Conservation (phyloP, 192 early-diverging fungal genomes). For the Podila epicladia region DNA sequence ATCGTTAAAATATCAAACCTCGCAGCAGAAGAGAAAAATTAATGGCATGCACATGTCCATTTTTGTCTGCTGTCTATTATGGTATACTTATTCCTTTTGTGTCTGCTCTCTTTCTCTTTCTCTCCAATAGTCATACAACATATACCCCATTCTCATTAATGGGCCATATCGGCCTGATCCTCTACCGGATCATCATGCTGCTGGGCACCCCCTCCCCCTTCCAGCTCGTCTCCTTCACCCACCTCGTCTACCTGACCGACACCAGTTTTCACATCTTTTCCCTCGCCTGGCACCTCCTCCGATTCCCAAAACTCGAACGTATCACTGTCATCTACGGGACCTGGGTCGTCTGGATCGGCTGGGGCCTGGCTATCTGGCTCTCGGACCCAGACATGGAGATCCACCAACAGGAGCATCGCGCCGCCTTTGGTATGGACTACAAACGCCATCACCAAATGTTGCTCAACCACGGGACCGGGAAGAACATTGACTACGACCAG, state of each 20-base stretch:
- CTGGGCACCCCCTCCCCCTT: slow-evolving; percentile 40
- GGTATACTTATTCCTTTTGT: not conserved
- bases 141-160: slow-evolving; percentile 53
- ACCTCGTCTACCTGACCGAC: slow-evolving; percentile 55
- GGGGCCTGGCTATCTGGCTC: slow-evolving; percentile 57
- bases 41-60: too few species aligned
- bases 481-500: slow-evolving; percentile 9
- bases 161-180: slow-evolving; percentile 46
- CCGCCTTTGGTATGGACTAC: slow-evolving; percentile 29
- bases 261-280: slow-evolving; percentile 59
- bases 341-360: slow-evolving; percentile 65
- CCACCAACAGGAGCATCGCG: slow-evolving; percentile 42
- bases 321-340: slow-evolving; percentile 66
- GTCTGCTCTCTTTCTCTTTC: not conserved
- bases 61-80: too few species aligned
- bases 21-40: too few species aligned
- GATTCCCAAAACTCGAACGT: slow-evolving; percentile 54
- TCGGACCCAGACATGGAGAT: slow-evolving; percentile 50
- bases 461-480: not conserved
- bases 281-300: slow-evolving; percentile 54
- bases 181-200: slow-evolving; percentile 49
- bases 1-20: too few species aligned
- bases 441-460: not conserved
- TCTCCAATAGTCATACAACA: slow-evolving; percentile 42
- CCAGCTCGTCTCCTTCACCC: slow-evolving; percentile 52